A percentile compares a stretch with the other conserved stretches of the same genome.
Conservation (phyloP, 2,329 filamentous ascomycete genomes). For the Myriosclerotinia curreyana region DNA sequence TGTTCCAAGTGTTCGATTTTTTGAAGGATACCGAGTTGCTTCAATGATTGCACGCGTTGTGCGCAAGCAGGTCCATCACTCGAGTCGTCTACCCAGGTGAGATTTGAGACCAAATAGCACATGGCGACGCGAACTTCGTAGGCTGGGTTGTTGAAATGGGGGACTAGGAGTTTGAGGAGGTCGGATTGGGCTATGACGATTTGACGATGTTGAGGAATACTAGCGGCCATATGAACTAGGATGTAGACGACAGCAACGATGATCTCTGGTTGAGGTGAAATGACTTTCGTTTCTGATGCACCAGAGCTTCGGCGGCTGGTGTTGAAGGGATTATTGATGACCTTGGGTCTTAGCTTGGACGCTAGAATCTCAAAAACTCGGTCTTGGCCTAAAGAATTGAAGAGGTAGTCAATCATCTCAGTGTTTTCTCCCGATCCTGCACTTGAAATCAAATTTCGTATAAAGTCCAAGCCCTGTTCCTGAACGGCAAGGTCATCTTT, state of each 20-base stretch:
- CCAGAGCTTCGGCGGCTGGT: conserved; percentile 45
- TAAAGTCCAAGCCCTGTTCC: conserved; percentile 84
- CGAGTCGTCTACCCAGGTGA: conserved; percentile 77
- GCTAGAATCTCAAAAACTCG: conserved; percentile 78
- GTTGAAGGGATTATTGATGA: conserved; percentile 48
- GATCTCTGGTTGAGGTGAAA: conserved; percentile 64
- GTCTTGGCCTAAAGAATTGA: conserved; percentile 71
- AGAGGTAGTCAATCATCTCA: conserved; percentile 81
- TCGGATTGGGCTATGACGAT: conserved; percentile 73
- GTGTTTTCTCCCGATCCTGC: conserved; percentile 49
- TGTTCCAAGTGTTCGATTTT: conserved; percentile 61
- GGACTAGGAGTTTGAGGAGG: conserved; percentile 68
- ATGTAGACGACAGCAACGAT: conserved; percentile 76
- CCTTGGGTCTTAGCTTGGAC: conserved; percentile 67
- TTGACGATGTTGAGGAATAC: conserved; percentile 72
- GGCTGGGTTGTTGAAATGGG: conserved; percentile 70
- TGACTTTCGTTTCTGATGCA: conserved; percentile 47
- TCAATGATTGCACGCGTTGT: conserved; percentile 65
- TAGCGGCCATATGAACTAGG: conserved; percentile 84
- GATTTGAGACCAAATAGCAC: conserved; percentile 81
- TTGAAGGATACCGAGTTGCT: conserved; percentile 66
- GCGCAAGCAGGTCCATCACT: conserved; percentile 63
- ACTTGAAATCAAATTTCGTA: conserved; percentile 80
- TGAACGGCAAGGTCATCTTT: conserved; percentile 82
- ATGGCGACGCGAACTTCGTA: conserved; percentile 72